Conservation (phyloP, 192 early-diverging fungal genomes). For the Coemansia sp. region DNA sequence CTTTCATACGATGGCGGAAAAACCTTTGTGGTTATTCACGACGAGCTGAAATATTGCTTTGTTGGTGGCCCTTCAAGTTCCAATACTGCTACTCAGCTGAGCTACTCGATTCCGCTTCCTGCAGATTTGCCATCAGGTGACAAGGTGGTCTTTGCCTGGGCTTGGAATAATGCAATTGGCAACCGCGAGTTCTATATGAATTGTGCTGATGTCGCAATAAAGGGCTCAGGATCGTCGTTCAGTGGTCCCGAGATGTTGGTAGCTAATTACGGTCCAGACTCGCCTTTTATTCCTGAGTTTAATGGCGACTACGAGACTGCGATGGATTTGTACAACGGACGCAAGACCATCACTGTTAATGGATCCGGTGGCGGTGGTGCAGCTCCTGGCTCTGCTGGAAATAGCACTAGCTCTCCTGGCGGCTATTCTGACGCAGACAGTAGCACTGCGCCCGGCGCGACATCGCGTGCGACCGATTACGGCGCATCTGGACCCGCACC, state of each 20-base stretch:
- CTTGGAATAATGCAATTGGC: conserved; percentile 66
- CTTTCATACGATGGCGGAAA: conserved; percentile 64
- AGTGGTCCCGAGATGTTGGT: conserved; percentile 51
- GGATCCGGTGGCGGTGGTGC: conserved; percentile 26
- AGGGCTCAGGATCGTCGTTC: conserved; percentile 21
- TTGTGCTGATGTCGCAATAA: conserved; percentile 62
- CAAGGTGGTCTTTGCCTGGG: conserved; percentile 60
- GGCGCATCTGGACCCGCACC: too few species aligned
- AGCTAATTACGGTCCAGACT: conserved; percentile 56
- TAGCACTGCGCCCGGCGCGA: neutral
- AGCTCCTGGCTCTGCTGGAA: neutral
- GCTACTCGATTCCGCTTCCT: conserved; percentile 57
- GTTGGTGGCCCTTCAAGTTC: conserved; percentile 39
- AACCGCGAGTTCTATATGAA: conserved; percentile 71
- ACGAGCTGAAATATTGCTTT: conserved; percentile 59
- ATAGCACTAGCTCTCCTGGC: neutral
- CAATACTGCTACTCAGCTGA: conserved; percentile 28
- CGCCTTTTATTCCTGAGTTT: conserved; percentile 57
- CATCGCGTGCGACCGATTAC: too few species aligned
- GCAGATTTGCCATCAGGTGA: conserved; percentile 51
- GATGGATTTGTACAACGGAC: conserved; percentile 43
- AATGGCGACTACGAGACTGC: conserved; percentile 53
- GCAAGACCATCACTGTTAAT: conserved; percentile 48
- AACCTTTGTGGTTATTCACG: conserved; percentile 62
- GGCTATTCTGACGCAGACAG: neutral